phyloP scores from a whole-genome alignment of 2,329 filamentous ascomycete species.

The Colletotrichum cordylinicola region DNA sequence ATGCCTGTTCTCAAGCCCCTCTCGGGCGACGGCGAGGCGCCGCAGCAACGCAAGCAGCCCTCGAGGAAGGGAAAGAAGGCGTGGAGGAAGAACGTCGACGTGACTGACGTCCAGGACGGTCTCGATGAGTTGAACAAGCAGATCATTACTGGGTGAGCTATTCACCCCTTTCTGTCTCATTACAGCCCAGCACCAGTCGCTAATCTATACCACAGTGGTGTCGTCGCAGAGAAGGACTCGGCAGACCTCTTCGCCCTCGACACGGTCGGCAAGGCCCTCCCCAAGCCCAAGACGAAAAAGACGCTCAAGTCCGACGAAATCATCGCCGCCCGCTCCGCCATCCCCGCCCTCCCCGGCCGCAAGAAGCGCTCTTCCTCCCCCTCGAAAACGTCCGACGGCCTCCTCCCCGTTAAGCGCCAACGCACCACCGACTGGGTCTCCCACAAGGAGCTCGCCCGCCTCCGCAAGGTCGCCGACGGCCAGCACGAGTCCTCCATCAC shows the following conservation, averaged over 20 bases:
- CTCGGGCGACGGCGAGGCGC: constrained; percentile 62
- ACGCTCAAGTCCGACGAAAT: constrained; percentile 91
- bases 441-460: constrained; percentile 79
- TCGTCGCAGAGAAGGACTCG: constrained; percentile 82
- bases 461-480: constrained; percentile 82
- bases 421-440: constrained; percentile 82
- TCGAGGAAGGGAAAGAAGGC: constrained; percentile 98
- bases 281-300: constrained; percentile 74
- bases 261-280: constrained; percentile 70
- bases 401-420: constrained; percentile 76
- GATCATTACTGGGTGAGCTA: constrained; percentile 81
- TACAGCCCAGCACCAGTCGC: neutral
- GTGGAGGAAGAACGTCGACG: constrained; percentile 97
- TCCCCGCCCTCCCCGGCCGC: constrained; percentile 78
- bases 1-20: constrained; percentile 62
- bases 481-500: constrained; percentile 61
- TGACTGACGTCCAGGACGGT: constrained; percentile 83
- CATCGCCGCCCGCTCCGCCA: constrained; percentile 79
- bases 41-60: constrained; percentile 83
- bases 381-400: constrained; percentile 73
- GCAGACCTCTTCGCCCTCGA: constrained; percentile 88
- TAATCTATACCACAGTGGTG: constrained; percentile 63
- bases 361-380: constrained; percentile 65
- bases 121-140: constrained; percentile 86
- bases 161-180: neutral